A percentile compares a stretch with the other conserved stretches of the same genome.
Conservation (phyloP, 768 basidiomycete genomes). For the Podaxis sp. region DNA sequence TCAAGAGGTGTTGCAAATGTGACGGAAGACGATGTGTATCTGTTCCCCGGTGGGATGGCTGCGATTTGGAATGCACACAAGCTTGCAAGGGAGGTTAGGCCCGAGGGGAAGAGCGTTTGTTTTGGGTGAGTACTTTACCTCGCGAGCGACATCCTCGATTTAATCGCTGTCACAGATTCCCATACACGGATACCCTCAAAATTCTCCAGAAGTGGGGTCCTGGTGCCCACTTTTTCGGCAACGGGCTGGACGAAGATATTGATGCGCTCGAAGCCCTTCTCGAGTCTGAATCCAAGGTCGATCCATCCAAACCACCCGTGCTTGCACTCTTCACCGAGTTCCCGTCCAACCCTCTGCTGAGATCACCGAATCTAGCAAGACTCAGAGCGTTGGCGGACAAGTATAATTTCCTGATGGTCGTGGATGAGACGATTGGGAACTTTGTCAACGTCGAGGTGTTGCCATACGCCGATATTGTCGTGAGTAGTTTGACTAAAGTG, state of each 20-base stretch:
- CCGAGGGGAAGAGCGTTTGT: slow-evolving; percentile 80
- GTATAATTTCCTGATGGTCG: slow-evolving; percentile 82
- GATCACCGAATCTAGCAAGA: slow-evolving; percentile 75
- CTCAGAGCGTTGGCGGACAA: slow-evolving; percentile 82
- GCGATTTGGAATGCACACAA: slow-evolving; percentile 94
- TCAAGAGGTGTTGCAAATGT: slow-evolving; percentile 68
- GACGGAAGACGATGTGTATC: slow-evolving; percentile 84
- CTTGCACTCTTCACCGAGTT: slow-evolving; percentile 90
- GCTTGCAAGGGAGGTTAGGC: slow-evolving; percentile 52
- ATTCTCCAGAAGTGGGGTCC: slow-evolving; percentile 95
- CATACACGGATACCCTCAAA: slow-evolving; percentile 94
- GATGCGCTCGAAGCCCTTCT: slow-evolving; percentile 69
- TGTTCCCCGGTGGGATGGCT: slow-evolving; percentile 88
- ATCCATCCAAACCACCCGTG: slow-evolving; percentile 56
- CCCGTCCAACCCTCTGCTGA: slow-evolving; percentile 91
- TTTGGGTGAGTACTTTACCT: slow-evolving; percentile 69
- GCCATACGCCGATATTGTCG: slow-evolving; percentile 85
- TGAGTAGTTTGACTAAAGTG: slow-evolving; percentile 89
- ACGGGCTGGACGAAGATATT: slow-evolving; percentile 75
- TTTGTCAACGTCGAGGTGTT: slow-evolving; percentile 91
- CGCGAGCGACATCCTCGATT: neutral
- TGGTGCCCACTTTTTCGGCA: slow-evolving; percentile 86
- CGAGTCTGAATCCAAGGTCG: slow-evolving; percentile 35
- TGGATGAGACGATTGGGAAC: slow-evolving; percentile 96
- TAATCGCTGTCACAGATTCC: slow-evolving; percentile 59